Evolutionary conservation across 2,329 filamentous ascomycete species (phyloP), one percentile per base, ranked within the genome.

Genomic region (Claviceps fusiformis): DNA sequence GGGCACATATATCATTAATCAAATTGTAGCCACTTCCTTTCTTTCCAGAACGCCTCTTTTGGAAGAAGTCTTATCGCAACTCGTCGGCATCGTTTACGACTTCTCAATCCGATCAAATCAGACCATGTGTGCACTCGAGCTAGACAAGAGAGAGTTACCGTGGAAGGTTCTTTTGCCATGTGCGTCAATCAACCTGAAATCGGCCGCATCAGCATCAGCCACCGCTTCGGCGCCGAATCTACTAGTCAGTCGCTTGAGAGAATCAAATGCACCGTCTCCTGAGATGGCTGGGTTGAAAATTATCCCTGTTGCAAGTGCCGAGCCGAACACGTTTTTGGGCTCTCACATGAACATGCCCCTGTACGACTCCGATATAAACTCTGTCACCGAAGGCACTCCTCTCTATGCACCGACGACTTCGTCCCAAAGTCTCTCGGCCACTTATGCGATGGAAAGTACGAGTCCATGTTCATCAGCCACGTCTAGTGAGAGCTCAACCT

Each of bases 1-100:
- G 45, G 62, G 63, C 7, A 57, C 55, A 31, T 37, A 54, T 1
- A 54, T 64, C 47, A 60, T 65, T 41, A 61, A 59, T 17, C 55
- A 60, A 31, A 58, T 65, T 9, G 54, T 58, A 39, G 57, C 52
- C 17, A 47, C 54, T 9, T 52, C 55, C 17, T 39, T 46, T 7
- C 45, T 55, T 11, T 27, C 57, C 6, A 24, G 55, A 27, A 55
- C 52, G 29, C 56, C 57, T 6, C 53, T 58, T 5, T 49, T 63
- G 19, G 54, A 59, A 11, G 56, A 41, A 5, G 54, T 63, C 9
- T 45, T 65, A 44, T 59, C 62, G n/a, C 58, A 64, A 45, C 50
- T 63, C 52, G 58, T 58, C 2, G 52, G 51, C 13, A 57, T 63
- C 31, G 59, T 63, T 33, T 58, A 58, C 19, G 55, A 56, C 5